Evolutionary conservation across 1,284 basidiomycete genomes (phyloP).

Genomic region (Macrocybe sp.): DNA sequence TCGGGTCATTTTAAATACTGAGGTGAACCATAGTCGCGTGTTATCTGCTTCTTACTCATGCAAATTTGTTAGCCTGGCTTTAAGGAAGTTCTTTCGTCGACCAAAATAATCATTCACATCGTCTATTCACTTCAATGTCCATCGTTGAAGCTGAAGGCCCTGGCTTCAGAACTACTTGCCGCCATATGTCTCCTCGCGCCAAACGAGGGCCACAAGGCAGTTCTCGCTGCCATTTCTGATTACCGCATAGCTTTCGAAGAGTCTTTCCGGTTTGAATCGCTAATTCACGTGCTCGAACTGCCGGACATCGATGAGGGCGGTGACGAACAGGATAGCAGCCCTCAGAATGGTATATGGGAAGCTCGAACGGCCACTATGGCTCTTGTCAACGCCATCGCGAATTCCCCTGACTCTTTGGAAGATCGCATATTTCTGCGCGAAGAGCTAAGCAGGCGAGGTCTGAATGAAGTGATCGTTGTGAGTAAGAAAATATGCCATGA

Average conservation of each 20-base stretch:
- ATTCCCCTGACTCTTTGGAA: constrained; percentile 73
- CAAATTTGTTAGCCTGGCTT: constrained; percentile 58
- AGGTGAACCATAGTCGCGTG: constrained; percentile 39
- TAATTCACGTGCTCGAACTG: constrained; percentile 64
- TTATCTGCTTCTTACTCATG: constrained; percentile 1
- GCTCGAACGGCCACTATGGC: constrained; percentile 74
- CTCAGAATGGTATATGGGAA: constrained; percentile 77
- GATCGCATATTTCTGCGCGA: constrained; percentile 76
- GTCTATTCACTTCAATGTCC: constrained; percentile 66
- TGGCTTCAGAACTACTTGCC: constrained; percentile 77
- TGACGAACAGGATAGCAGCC: constrained; percentile 33
- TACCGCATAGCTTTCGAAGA: constrained; percentile 71
- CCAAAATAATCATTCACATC: constrained; percentile 70
- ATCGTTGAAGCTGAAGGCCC: constrained; percentile 66
- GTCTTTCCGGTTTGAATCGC: constrained; percentile 73
- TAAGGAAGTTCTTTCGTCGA: constrained; percentile 58
- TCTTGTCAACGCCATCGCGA: constrained; percentile 77
- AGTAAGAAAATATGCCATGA: constrained; percentile 23
- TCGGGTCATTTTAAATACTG: constrained; percentile 79
- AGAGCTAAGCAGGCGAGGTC: constrained; percentile 73
- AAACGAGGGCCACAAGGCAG: constrained; percentile 67
- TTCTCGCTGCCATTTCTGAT: constrained; percentile 78
- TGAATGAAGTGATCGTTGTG: constrained; percentile 83
- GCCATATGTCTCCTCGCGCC: constrained; percentile 77
- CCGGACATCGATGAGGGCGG: constrained; percentile 32